phyloP scores from a whole-genome alignment of 2,329 filamentous ascomycete genomes.

The Aspergillus tamarii region DNA sequence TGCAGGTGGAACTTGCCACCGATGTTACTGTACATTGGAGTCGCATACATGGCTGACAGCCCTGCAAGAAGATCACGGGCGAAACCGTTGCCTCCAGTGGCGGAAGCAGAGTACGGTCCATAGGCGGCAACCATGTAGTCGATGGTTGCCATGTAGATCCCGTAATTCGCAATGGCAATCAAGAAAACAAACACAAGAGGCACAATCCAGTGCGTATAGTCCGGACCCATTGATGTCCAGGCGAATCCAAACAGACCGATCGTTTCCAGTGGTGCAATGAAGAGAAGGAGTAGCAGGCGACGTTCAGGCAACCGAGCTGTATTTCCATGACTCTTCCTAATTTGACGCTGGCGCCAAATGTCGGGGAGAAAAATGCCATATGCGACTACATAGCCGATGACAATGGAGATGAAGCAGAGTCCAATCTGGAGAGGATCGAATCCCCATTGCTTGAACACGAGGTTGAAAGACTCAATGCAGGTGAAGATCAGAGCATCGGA shows the following conservation, averaged over 20 bases:
- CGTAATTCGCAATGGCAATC: slow-evolving; percentile 74
- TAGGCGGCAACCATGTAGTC: slow-evolving; percentile 79
- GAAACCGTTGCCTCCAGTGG: slow-evolving; percentile 76
- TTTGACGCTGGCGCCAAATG: slow-evolving; percentile 47
- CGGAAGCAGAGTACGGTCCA: slow-evolving; percentile 72
- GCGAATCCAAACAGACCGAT: slow-evolving; percentile 73
- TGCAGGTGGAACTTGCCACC: slow-evolving; percentile 50
- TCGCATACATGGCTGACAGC: slow-evolving; percentile 69
- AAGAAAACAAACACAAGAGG: slow-evolving; percentile 67
- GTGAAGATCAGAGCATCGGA: slow-evolving; percentile 77
- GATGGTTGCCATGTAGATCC: slow-evolving; percentile 76
- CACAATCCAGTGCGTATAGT: slow-evolving; percentile 67
- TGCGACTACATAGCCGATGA: slow-evolving; percentile 59
- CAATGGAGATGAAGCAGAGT: slow-evolving; percentile 36
- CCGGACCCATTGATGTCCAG: slow-evolving; percentile 68
- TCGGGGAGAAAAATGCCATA: slow-evolving; percentile 58
- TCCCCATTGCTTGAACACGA: slow-evolving; percentile 52
- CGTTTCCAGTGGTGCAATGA: slow-evolving; percentile 61
- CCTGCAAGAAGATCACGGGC: slow-evolving; percentile 74
- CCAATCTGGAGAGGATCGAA: slow-evolving; percentile 26
- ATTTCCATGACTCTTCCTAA: slow-evolving; percentile 47
- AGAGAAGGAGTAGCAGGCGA: slow-evolving; percentile 68
- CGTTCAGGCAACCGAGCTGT: slow-evolving; percentile 62
- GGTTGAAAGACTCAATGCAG: slow-evolving; percentile 71
- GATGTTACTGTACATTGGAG: slow-evolving; percentile 63